phyloP scores from a whole-genome alignment of 73 alveolate genomes.

The Urostyla sp. region DNA sequence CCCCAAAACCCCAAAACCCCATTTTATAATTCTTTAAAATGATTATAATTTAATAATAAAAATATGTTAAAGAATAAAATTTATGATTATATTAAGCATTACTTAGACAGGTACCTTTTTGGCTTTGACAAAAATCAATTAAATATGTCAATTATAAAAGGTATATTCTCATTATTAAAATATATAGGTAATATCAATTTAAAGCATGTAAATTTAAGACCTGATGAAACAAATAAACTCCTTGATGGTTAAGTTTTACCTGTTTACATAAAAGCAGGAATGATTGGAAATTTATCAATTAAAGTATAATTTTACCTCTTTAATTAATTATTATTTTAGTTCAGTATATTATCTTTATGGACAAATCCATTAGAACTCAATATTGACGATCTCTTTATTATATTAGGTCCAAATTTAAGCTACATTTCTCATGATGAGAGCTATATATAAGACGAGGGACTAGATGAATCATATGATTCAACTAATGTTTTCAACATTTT shows the following conservation, averaged over 20 bases:
- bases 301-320: slow-evolving; percentile 25
- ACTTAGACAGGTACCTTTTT: slow-evolving; percentile 64
- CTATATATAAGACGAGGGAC: slow-evolving; percentile 41
- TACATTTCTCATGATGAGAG: slow-evolving; percentile 45
- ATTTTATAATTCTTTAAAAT: neutral
- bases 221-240: slow-evolving; percentile 54
- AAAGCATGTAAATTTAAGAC: slow-evolving; percentile 59
- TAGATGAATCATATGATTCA: slow-evolving; percentile 56
- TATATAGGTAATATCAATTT: slow-evolving; percentile 57
- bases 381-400: slow-evolving; percentile 37
- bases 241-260: slow-evolving; percentile 59
- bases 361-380: slow-evolving; percentile 31
- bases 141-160: slow-evolving; percentile 55
- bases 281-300: slow-evolving; percentile 60
- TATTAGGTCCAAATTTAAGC: slow-evolving; percentile 47
- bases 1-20: no score
- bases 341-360: slow-evolving; percentile 46
- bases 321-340: slow-evolving; percentile 2
- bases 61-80: slow-evolving; percentile 65
- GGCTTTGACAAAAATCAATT: slow-evolving; percentile 69
- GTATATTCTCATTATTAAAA: neutral
- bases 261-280: slow-evolving; percentile 64
- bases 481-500: slow-evolving; percentile 57
- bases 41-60: neutral
- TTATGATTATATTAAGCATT: slow-evolving; percentile 51